A percentile compares a stretch with the other conserved stretches of the same genome.
Conservation (phyloP, 768 basidiomycete genomes). For the Mycena galericulata region DNA sequence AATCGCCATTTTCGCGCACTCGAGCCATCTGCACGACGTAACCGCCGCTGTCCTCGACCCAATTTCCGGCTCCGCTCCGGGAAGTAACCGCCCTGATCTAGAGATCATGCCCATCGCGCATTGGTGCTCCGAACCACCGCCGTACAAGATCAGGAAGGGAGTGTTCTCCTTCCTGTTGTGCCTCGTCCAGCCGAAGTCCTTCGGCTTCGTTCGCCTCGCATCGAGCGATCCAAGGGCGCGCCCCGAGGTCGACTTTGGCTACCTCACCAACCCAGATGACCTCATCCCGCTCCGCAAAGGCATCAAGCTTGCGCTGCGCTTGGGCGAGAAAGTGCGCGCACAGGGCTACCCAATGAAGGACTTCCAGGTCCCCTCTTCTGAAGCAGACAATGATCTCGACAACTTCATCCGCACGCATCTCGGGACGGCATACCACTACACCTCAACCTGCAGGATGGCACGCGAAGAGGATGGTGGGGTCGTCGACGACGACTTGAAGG, state of each 20-base stretch:
- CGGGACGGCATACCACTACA: constrained; percentile 45
- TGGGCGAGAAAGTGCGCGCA: constrained; percentile 34
- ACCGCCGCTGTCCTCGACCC: constrained; percentile 29
- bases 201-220: constrained; percentile 35
- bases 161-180: constrained; percentile 32
- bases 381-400: constrained; percentile 39
- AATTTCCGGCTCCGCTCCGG: not conserved
- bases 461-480: constrained; percentile 47
- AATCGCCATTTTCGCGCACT: constrained; percentile 43
- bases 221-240: constrained; percentile 29
- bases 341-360: constrained; percentile 40
- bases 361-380: constrained; percentile 38
- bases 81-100: constrained; percentile 43
- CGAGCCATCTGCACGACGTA: constrained; percentile 36
- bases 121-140: constrained; percentile 33
- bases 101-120: constrained; percentile 42
- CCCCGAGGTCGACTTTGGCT: constrained; percentile 37
- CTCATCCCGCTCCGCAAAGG: constrained; percentile 35
- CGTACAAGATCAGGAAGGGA: constrained; percentile 34
- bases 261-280: constrained; percentile 39
- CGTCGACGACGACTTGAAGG: constrained; percentile 56
- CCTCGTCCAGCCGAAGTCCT: constrained; percentile 30
- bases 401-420: constrained; percentile 35
- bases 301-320: constrained; percentile 7
- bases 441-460: constrained; percentile 38